Percentiles rank a stretch among this genome's conserved stretches.
These are phyloP conservation scores for Nannochloris sp. DNA, from an alignment of 139 green algal species.

Conservation along the genomic window DNA sequence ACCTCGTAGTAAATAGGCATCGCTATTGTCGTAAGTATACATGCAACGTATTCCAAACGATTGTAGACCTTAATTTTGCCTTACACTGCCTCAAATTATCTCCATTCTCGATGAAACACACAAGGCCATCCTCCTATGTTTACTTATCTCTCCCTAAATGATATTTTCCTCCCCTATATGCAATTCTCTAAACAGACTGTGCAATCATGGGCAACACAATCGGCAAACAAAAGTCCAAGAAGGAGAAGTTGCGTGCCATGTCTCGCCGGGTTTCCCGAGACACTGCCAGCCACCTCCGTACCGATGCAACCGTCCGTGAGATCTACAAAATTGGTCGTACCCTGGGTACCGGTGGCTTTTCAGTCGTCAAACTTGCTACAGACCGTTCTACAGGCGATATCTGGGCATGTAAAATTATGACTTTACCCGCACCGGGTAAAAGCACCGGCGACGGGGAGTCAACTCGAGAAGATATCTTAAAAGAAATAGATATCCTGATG, in stretches of 20 bases:
- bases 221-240: not conserved
- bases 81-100: too few relatives aligned
- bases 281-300: not conserved
- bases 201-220: too few relatives aligned
- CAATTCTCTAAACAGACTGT: too few relatives aligned
- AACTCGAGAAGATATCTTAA: slow-evolving; percentile 80
- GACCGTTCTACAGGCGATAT: slow-evolving; percentile 46
- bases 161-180: too few relatives aligned
- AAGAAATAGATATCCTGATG: slow-evolving; percentile 86
- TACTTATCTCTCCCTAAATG: too few relatives aligned
- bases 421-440: slow-evolving; percentile 46
- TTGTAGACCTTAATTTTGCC: too few relatives aligned
- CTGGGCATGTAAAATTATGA: slow-evolving; percentile 87
- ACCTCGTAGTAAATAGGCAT: too few relatives aligned
- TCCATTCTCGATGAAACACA: too few relatives aligned
- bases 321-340: slow-evolving; percentile 73
- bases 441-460: slow-evolving; percentile 61
- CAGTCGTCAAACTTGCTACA: slow-evolving; percentile 69
- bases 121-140: too few relatives aligned
- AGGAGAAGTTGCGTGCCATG: not conserved
- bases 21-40: too few relatives aligned
- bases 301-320: slow-evolving; percentile 41
- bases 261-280: not conserved
- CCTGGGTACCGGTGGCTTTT: slow-evolving; percentile 78
- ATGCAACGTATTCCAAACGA: too few relatives aligned